Conservation (phyloP, 1,139 yeast species). For the Scheffersomyces segobiensis region DNA sequence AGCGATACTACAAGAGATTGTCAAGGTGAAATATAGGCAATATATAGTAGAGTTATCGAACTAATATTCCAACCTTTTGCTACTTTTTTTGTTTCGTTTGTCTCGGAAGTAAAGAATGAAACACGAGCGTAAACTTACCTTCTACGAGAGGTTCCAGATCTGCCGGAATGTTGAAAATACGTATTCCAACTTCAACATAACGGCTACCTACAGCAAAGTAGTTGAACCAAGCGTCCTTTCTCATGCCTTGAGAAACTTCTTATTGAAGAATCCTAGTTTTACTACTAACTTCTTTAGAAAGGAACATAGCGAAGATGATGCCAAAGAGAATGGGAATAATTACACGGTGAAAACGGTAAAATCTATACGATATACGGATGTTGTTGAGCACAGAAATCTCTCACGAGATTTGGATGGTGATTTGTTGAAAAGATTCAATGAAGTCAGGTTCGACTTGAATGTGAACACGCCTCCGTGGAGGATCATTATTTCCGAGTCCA, state of each 20-base stretch:
- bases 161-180: slow-evolving; percentile 22
- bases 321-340: slow-evolving; percentile 14
- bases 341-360: slow-evolving; percentile 20
- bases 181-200: slow-evolving; percentile 32
- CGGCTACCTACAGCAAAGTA: slow-evolving; percentile 21
- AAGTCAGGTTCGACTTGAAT: slow-evolving; percentile 15
- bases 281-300: slow-evolving; percentile 19
- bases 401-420: slow-evolving; percentile 15
- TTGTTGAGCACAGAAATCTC: slow-evolving; percentile 18
- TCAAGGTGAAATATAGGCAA: background rate
- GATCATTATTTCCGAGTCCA: slow-evolving; percentile 21
- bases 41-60: background rate
- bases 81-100: background rate
- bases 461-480: slow-evolving; percentile 31
- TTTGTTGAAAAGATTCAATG: slow-evolving; percentile 17
- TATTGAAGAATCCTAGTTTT: slow-evolving; percentile 23
- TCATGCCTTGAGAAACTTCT: slow-evolving; percentile 21
- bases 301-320: slow-evolving; percentile 10
- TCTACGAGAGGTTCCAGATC: slow-evolving; percentile 28
- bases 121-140: slow-evolving; percentile 2
- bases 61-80: background rate
- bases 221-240: slow-evolving; percentile 22
- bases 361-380: slow-evolving; percentile 23
- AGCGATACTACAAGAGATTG: background rate
- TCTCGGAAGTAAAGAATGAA: background rate